Conservation (phyloP, 2,329 filamentous ascomycete species). For the Davidsoniella australis region DNA sequence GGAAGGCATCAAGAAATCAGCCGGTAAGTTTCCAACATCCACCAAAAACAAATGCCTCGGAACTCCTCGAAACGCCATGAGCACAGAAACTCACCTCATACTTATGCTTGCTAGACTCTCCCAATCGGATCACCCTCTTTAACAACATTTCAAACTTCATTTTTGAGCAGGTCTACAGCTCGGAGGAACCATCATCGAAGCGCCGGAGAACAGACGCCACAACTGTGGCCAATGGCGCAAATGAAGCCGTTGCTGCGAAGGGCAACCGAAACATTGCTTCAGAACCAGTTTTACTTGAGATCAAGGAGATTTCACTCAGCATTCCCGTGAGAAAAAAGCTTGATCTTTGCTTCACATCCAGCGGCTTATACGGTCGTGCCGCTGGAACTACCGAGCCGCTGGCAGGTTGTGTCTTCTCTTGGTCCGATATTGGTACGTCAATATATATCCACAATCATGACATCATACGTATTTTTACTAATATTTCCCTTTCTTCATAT, state of each 20-base stretch:
- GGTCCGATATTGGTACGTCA: conserved; percentile 42
- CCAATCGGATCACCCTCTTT: conserved; percentile 33
- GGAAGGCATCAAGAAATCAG: conserved; percentile 32
- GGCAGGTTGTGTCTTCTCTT: conserved; percentile 38
- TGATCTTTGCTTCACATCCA: conserved; percentile 43
- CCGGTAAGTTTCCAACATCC: conserved; percentile 24
- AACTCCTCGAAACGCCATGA: not conserved
- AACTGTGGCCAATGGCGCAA: conserved; percentile 14
- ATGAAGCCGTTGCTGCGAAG: conserved; percentile 19
- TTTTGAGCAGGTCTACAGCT: conserved; percentile 25
- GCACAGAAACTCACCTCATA: not conserved
- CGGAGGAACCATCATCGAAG: conserved; percentile 32
- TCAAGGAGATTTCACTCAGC: conserved; percentile 51
- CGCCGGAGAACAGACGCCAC: conserved; percentile 31
- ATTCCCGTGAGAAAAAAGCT: conserved; percentile 53
- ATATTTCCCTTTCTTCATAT: not conserved
- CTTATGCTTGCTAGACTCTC: conserved; percentile 26
- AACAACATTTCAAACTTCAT: conserved; percentile 38
- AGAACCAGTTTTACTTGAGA: conserved; percentile 37
- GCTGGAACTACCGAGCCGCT: conserved; percentile 34
- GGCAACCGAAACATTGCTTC: not conserved
- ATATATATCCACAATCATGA: not conserved
- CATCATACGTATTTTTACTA: not conserved
- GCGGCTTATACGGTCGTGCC: conserved; percentile 39
- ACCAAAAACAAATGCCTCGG: not conserved